Base-by-base conservation (phyloP, 2,329 filamentous ascomycete genomes). In the Microdochium paspali region DNA sequence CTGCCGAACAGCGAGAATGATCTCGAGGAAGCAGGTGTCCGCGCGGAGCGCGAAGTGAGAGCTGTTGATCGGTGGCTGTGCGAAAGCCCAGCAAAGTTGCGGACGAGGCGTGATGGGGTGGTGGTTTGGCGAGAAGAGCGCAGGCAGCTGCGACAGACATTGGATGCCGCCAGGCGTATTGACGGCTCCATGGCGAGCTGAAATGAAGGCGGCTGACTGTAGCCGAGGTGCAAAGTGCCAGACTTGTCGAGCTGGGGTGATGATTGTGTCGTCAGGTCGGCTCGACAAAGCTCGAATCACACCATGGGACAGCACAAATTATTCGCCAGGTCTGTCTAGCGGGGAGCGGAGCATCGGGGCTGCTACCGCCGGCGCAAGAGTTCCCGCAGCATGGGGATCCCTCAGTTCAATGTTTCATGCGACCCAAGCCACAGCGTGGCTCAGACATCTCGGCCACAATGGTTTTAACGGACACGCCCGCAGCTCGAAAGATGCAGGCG, bases 141-240 rank as follows among this genome's bases (percentile, higher is more conserved):
- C 31, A 59, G 44, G 46, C 61, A 64, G 28, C 52, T 54, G 32
- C 59, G 54, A 50, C 61, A 64, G 48, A 58, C 54, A 46, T 49
- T 54, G 13, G 56, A 59, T 31, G 54, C 53, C 26, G 53, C 54
- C 24, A 54, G 58, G 32, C 59, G 56, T 47, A 59, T 55, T 24
- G 58, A 46, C 39, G 56, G 52, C 47, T 64, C 61, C 61, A 64
- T 64, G 35, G 15, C 28, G 40, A 40, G 49, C 35, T 39, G 42
- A 49, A 12, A 3, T 20, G 35, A 28, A 13, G 26, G 26, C 26
- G 13, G 12, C 18, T 21, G 10, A 21, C 15, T 15, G 15, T 12
- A 7, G 6, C 6, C 13, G 18, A 40, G 6, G 7, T 12, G 35
- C 9, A 18, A 40, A 5, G 12, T 40, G 6, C 6, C 13, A 15